phyloP scores from a whole-genome alignment of 495 filamentous ascomycete genomes.

The Chaetomium tenue region DNA sequence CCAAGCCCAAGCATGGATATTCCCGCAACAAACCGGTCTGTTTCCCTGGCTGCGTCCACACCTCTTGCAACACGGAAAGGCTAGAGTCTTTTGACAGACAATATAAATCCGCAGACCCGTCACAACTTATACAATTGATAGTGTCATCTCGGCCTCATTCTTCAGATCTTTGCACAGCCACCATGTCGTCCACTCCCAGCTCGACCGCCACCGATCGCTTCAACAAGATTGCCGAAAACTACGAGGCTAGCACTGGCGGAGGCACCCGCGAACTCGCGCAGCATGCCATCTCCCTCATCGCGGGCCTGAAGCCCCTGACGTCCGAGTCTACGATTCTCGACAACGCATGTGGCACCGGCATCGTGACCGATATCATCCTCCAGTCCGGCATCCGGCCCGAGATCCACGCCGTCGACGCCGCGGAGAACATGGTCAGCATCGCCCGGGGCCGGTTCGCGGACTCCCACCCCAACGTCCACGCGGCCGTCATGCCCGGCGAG shows the following conservation, averaged over 20 bases:
- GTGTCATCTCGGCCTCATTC: too few species aligned
- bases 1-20: too few species aligned
- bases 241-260: slow-evolving; percentile 8
- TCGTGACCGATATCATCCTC: slow-evolving; percentile 7
- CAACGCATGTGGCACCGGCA: slow-evolving; percentile 9
- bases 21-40: too few species aligned
- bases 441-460: slow-evolving; percentile 4
- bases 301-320: slow-evolving; percentile 5
- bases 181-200: slow-evolving; percentile 6
- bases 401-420: slow-evolving; percentile 5
- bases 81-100: too few species aligned
- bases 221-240: slow-evolving; percentile 5
- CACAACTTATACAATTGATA: too few species aligned
- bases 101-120: too few species aligned
- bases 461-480: slow-evolving; percentile 6
- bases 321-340: slow-evolving; percentile 4
- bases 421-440: slow-evolving; percentile 7
- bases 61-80: too few species aligned
- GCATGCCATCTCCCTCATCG: slow-evolving; percentile 6
- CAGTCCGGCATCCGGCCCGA: slow-evolving; percentile 8
- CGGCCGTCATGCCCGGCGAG: slow-evolving; percentile 6
- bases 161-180: not conserved
- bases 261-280: slow-evolving; percentile 6
- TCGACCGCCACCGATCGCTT: slow-evolving; percentile 4
- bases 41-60: too few species aligned